Evolutionary conservation across 148 eudicot genomes (phyloP).

Genomic region (Rhododendron ovatum): DNA sequence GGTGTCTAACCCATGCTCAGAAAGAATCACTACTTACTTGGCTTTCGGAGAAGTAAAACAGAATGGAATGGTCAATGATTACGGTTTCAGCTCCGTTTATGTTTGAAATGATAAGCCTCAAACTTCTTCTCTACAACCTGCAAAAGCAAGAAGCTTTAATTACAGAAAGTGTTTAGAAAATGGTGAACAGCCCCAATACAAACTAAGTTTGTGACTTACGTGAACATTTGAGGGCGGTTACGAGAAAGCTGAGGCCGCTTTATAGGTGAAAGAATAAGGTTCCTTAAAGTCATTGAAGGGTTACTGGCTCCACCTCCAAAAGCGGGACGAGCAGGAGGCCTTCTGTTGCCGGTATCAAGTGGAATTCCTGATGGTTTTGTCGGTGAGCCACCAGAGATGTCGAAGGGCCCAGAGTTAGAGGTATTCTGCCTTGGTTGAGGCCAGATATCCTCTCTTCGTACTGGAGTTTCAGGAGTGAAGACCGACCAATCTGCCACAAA

Average conservation of each 20-base stretch:
- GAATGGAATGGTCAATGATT: neutral
- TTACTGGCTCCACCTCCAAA: constrained; percentile 60
- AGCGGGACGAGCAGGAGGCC: constrained; percentile 38
- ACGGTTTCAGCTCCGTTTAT: neutral
- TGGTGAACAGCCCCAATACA: neutral
- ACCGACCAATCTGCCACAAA: constrained; percentile 76
- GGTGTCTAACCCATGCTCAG: neutral
- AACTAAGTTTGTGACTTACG: constrained; percentile 32
- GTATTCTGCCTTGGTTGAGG: constrained; percentile 65
- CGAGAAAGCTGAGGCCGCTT: constrained; percentile 84
- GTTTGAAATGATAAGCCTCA: neutral
- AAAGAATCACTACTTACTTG: neutral
- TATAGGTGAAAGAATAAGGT: constrained; percentile 81
- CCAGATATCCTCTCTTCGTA: constrained; percentile 80
- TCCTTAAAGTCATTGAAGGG: constrained; percentile 74
- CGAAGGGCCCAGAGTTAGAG: constrained; percentile 61
- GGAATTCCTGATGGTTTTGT: constrained; percentile 45
- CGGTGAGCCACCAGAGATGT: constrained; percentile 60
- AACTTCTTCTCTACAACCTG: constrained; percentile 23
- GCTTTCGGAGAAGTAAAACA: too few relatives aligned
- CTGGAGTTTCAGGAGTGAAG: constrained; percentile 92
- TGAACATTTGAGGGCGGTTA: constrained; percentile 66
- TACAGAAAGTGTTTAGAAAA: neutral
- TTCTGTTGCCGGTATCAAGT: constrained; percentile 51
- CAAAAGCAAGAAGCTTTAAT: neutral